Percentiles rank a stretch among this genome's conserved stretches.
These are phyloP conservation scores for Saccharum officinarum DNA, from an alignment of 176 grass and related monocot genomes.

Conservation along the genomic window DNA sequence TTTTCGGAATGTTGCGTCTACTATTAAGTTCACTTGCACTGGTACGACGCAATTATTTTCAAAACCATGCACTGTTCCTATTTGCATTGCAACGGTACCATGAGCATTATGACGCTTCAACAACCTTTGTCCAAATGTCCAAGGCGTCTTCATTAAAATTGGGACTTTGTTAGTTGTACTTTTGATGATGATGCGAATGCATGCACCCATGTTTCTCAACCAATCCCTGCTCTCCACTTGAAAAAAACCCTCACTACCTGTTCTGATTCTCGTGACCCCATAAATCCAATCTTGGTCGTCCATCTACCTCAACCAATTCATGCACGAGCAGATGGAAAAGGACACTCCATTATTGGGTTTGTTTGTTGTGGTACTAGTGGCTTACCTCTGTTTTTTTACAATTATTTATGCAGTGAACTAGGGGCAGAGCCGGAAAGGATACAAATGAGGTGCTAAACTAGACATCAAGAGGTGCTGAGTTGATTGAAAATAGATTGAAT, in stretches of 20 bases:
- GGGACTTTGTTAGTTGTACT: conserved; percentile 19
- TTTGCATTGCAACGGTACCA: neutral
- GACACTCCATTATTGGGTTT: too few species aligned
- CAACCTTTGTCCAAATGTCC: neutral
- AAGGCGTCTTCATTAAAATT: neutral
- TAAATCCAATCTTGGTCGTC: conserved; percentile 14
- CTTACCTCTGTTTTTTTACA: neutral
- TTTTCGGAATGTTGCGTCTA: too few species aligned
- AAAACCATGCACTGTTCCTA: neutral
- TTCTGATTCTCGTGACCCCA: conserved; percentile 21
- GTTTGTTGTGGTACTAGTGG: neutral
- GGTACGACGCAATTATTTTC: too few species aligned
- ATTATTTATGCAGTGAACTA: too few species aligned
- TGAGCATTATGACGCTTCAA: neutral
- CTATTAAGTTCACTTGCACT: too few species aligned
- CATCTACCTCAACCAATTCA: conserved; percentile 24
- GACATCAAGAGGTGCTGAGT: too few species aligned
- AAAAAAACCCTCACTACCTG: neutral
- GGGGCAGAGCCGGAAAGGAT: too few species aligned
- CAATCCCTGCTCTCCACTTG: neutral
- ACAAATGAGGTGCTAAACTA: too few species aligned
- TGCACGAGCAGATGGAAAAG: neutral
- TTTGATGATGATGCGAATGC: neutral
- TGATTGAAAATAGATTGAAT: neutral
- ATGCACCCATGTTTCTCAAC: neutral